Evolutionary conservation across 768 basidiomycete genomes (phyloP).

Genomic region (Antrodiella citrinella): DNA sequence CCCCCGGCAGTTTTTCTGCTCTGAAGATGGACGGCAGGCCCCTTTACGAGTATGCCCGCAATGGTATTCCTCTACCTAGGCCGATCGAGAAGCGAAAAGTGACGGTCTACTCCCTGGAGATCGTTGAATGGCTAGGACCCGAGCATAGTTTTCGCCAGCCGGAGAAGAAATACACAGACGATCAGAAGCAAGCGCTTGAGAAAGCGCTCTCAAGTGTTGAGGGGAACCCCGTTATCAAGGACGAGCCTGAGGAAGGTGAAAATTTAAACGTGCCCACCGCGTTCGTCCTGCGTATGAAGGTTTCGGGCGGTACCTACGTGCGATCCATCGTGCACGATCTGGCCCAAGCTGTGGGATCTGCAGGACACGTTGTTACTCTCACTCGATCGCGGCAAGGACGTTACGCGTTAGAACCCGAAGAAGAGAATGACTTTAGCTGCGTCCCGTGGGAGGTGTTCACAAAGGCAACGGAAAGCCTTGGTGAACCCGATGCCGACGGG

Average conservation of each 20-base stretch:
- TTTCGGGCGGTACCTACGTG: constrained; percentile 95
- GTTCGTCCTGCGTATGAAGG: constrained; percentile 86
- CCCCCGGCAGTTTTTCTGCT: constrained; percentile 74
- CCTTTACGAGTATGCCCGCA: constrained; percentile 90
- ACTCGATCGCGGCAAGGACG: constrained; percentile 85
- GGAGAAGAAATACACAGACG: constrained; percentile 52
- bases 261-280: constrained; percentile 46
- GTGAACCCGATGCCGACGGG: constrained; percentile 58
- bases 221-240: constrained; percentile 27
- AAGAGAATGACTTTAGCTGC: constrained; percentile 50
- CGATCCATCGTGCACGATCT: constrained; percentile 94
- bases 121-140: constrained; percentile 69
- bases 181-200: constrained; percentile 64
- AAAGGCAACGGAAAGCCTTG: constrained; percentile 43
- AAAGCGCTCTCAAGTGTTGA: constrained; percentile 50
- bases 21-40: constrained; percentile 98
- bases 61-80: constrained; percentile 84
- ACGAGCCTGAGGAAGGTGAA: constrained; percentile 21
- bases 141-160: constrained; percentile 80
- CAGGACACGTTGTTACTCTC: constrained; percentile 90
- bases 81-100: constrained; percentile 86
- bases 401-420: constrained; percentile 48
- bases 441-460: constrained; percentile 71
- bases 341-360: constrained; percentile 73
- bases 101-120: constrained; percentile 72